Conservation (phyloP, 345 rosid genomes). For the Brassica cretica region DNA sequence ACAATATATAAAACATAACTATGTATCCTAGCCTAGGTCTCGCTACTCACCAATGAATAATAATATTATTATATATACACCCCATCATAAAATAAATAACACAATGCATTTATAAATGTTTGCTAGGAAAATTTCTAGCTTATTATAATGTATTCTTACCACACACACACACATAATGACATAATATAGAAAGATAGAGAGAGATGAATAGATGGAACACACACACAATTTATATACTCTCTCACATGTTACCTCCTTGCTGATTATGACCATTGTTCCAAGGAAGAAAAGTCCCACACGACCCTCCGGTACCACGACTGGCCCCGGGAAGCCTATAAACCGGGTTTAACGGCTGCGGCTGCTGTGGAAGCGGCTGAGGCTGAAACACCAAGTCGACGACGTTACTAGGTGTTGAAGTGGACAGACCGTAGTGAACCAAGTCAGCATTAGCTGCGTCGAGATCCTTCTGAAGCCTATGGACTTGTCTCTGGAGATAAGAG, state of each 20-base stretch:
- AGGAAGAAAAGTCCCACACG: conserved; percentile 46
- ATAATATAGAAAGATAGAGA: not conserved
- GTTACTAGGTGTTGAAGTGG: conserved; percentile 40
- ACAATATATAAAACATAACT: not conserved
- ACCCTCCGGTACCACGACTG: conserved; percentile 37
- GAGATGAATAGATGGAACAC: not conserved
- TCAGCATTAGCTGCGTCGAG: conserved; percentile 85
- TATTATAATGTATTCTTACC: conserved; percentile 24
- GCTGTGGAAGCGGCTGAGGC: conserved; percentile 32
- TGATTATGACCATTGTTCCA: conserved; percentile 60
- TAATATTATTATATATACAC: conserved; percentile 4
- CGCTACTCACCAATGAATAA: not conserved
- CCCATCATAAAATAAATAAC: conserved; percentile 11
- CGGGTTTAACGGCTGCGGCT: conserved; percentile 11
- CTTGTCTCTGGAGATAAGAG: conserved; percentile 88
- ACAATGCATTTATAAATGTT: conserved; percentile 25
- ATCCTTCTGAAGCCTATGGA: conserved; percentile 89
- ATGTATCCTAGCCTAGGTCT: not conserved
- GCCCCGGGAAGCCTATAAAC: conserved; percentile 29
- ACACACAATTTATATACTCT: conserved; percentile 28
- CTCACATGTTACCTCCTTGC: conserved; percentile 61
- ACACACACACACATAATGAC: not conserved
- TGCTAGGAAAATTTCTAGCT: conserved; percentile 17
- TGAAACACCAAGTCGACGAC: conserved; percentile 34
- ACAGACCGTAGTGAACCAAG: conserved; percentile 59